phyloP scores from a whole-genome alignment of 164 flowering plant species.

The Chloranthus sessilifolius region DNA sequence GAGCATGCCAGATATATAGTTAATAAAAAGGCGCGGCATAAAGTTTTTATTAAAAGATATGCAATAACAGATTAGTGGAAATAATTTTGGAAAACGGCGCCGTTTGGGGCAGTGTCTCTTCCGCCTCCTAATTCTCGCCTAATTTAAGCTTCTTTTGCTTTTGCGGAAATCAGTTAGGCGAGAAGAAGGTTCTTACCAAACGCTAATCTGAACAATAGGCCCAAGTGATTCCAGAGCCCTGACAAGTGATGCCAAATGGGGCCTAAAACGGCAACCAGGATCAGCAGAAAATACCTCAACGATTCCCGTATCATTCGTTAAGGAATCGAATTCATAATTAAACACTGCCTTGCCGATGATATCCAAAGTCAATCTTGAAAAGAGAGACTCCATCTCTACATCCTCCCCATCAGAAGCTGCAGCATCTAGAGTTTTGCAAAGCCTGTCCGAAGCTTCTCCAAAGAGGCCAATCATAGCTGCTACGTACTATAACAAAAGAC shows the following conservation, averaged over 20 bases:
- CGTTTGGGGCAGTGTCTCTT: no score
- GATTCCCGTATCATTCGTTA: conserved; percentile 86
- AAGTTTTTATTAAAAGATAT: background rate
- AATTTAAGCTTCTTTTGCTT: no score
- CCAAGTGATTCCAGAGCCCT: no score
- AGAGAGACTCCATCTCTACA: conserved; percentile 98
- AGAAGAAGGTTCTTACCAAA: no score
- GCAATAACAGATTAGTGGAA: background rate
- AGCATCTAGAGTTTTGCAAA: conserved; percentile 76
- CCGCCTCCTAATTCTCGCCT: no score
- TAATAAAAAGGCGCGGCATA: background rate
- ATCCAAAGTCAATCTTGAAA: conserved; percentile 92
- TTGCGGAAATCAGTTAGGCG: no score
- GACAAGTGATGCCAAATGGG: no score
- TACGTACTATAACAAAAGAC: conserved; percentile 76
- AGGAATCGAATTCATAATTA: conserved; percentile 95
- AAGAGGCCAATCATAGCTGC: conserved; percentile 85
- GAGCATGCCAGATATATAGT: conserved; percentile 14
- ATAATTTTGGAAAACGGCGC: background rate
- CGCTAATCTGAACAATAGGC: no score
- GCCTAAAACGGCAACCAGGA: no score
- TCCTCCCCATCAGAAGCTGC: conserved; percentile 88
- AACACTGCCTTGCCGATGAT: conserved; percentile 97
- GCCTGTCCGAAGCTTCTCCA: conserved; percentile 82
- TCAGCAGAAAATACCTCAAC: conserved; percentile 59